Evolutionary conservation across 208 protist species (phyloP).

Genomic region (Acanthamoeba triangularis): DNA sequence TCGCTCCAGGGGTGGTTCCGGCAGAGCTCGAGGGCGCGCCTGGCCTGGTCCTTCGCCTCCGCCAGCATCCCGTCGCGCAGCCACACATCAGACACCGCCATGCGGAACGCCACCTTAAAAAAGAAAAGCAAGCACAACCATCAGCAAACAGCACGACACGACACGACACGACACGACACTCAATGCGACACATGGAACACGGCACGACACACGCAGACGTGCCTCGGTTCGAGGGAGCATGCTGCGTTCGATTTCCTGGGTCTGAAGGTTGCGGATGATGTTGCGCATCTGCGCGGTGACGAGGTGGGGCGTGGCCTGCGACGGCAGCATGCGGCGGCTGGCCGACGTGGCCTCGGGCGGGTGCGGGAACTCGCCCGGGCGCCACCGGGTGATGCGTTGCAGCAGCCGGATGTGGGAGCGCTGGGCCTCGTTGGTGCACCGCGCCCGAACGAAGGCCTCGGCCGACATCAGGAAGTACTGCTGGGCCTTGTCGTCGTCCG

Average conservation of each 20-base stretch:
- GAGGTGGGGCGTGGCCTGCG: not conserved
- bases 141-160: too few species aligned
- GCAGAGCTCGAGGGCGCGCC: not conserved
- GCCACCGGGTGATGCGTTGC: not conserved
- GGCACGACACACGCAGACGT: not conserved
- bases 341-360: not conserved
- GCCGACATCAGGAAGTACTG: not conserved
- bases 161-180: not conserved
- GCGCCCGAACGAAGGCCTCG: not conserved
- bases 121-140: too few species aligned
- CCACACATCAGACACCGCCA: not conserved
- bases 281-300: not conserved
- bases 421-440: constrained; percentile 2
- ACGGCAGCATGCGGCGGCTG: not conserved
- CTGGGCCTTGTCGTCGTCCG: not conserved
- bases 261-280: not conserved
- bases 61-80: not conserved
- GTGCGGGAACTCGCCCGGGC: not conserved
- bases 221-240: not conserved
- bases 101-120: not conserved
- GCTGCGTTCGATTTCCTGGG: not conserved
- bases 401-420: not conserved
- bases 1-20: not conserved
- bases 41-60: not conserved
- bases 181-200: not conserved